A percentile compares a stretch with the other conserved stretches of the same genome.
Evolutionary conservation across 2,329 filamentous ascomycete genomes (phyloP).

Genomic region (Hypoxylon sp.): DNA sequence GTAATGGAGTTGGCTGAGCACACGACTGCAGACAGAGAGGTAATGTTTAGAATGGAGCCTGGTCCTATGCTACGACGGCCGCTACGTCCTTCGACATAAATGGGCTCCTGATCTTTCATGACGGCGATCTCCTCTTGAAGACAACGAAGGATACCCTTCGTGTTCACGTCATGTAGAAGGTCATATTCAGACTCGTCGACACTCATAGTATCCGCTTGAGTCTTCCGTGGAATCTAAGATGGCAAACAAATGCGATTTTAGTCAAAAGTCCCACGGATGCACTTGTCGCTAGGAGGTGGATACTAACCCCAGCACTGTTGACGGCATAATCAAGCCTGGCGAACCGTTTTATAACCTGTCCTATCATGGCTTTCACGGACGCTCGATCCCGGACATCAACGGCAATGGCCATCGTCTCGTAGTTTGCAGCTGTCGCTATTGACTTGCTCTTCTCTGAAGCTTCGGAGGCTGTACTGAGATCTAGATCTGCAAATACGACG

Average conservation of each 20-base stretch:
- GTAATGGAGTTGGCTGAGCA: slow-evolving; percentile 21
- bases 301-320: slow-evolving; percentile 38
- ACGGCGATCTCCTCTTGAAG: slow-evolving; percentile 38
- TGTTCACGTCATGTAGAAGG: slow-evolving; percentile 36
- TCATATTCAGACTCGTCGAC: slow-evolving; percentile 39
- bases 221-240: neutral
- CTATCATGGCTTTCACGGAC: slow-evolving; percentile 27
- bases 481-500: slow-evolving; percentile 34
- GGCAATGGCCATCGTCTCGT: slow-evolving; percentile 22
- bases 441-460: slow-evolving; percentile 30
- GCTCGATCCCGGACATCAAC: slow-evolving; percentile 37
- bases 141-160: slow-evolving; percentile 39
- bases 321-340: slow-evolving; percentile 40
- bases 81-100: slow-evolving; percentile 29
- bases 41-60: slow-evolving; percentile 38
- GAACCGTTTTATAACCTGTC: slow-evolving; percentile 17
- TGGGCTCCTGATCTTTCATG: slow-evolving; percentile 38
- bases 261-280: no score
- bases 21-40: slow-evolving; percentile 29
- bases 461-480: slow-evolving; percentile 14
- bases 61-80: slow-evolving; percentile 36
- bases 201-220: slow-evolving; percentile 4
- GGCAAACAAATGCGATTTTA: no score
- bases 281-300: neutral
- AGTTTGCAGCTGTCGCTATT: slow-evolving; percentile 23